Evolutionary conservation across 1,284 basidiomycete genomes (phyloP), one percentile per base, ranked within the genome.

Genomic region (Farysia itapuensis): DNA sequence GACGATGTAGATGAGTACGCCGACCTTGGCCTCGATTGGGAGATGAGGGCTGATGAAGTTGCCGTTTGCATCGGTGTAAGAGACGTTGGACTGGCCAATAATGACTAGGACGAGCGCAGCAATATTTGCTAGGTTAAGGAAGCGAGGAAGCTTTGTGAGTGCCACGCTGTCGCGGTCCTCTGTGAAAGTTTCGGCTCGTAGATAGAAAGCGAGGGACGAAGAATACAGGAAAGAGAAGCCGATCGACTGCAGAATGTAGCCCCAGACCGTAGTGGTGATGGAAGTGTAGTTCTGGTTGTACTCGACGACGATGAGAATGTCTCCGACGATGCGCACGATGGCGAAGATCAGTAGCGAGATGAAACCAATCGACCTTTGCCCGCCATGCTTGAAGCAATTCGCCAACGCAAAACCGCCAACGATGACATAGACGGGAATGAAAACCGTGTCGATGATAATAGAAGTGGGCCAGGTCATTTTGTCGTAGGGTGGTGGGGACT

Each of bases 341-440:
- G 43, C 41, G 14, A 64, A 53, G 30, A 54, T 30, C 6, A 51
- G 39, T 12, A 59, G 48, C 4, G 43, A 42, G 35, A 59, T 39
- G 39, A 53, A 59, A 12, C 54, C 54, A 1, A 35, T 24, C 14
- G 28, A 42, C 9, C 31, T 33, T 4, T 20, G 18, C 14, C 6
- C 26, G 7, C 56, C 50, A 15, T 60, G 56, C 8, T 46, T 46
- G 33, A 60, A 1, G 7, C 54, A 34, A 30, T 56, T 60, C 29
- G 30, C 4, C 4, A 56, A 4, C 18, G 47, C 52, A 33, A 50
- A 23, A 2, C 31, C 13, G 4, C 14, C 25, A 1, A 49, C 8
- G 28, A 43, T n/a, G 12, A 35, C 13, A 39, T 64, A 64, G 35
- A 64, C 35, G 3, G 61, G 61, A 28, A 64, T 48, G 28, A 64